A percentile compares a stretch with the other conserved stretches of the same genome.
phyloP scores from a whole-genome alignment of 2,329 filamentous ascomycete genomes.

The Nemania serpens region DNA sequence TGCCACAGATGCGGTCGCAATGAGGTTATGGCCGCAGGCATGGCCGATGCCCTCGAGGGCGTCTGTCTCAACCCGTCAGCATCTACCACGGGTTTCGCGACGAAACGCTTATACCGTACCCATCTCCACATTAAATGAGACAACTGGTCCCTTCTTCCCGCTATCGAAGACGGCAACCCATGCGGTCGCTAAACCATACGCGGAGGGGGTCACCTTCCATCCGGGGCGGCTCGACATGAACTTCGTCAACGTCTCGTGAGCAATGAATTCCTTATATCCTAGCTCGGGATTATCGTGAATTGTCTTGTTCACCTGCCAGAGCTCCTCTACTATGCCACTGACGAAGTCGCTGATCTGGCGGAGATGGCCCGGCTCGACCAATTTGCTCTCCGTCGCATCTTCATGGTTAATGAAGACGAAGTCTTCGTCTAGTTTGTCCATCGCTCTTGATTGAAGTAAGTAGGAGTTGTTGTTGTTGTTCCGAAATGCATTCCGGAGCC shows the following conservation, averaged over 20 bases:
- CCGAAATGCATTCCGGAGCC: background rate
- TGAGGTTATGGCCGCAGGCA: conserved; percentile 61
- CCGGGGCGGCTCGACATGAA: conserved; percentile 50
- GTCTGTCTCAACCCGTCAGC: conserved; percentile 42
- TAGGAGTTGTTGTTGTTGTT: too few relatives aligned
- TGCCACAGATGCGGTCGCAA: conserved; percentile 54
- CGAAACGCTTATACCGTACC: conserved; percentile 35
- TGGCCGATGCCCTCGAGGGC: conserved; percentile 56
- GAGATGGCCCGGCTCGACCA: conserved; percentile 35
- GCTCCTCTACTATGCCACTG: conserved; percentile 44
- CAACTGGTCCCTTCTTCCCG: conserved; percentile 50
- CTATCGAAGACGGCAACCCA: conserved; percentile 57
- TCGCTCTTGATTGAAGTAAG: conserved; percentile 6
- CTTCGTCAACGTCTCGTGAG: conserved; percentile 54
- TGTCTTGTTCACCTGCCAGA: conserved; percentile 54
- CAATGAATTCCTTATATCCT: conserved; percentile 52
- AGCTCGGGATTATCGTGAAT: conserved; percentile 59
- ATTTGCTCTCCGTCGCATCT: conserved; percentile 25
- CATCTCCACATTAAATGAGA: conserved; percentile 55
- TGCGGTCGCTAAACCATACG: conserved; percentile 57
- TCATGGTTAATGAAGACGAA: conserved; percentile 38
- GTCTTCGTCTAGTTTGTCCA: conserved; percentile 35
- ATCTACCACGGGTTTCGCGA: background rate
- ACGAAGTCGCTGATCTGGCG: conserved; percentile 46
- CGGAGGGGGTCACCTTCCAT: conserved; percentile 57